Evolutionary conservation across 2,329 filamentous ascomycete species (phyloP).

Genomic region (Phyllosticta paracitricarpa): DNA sequence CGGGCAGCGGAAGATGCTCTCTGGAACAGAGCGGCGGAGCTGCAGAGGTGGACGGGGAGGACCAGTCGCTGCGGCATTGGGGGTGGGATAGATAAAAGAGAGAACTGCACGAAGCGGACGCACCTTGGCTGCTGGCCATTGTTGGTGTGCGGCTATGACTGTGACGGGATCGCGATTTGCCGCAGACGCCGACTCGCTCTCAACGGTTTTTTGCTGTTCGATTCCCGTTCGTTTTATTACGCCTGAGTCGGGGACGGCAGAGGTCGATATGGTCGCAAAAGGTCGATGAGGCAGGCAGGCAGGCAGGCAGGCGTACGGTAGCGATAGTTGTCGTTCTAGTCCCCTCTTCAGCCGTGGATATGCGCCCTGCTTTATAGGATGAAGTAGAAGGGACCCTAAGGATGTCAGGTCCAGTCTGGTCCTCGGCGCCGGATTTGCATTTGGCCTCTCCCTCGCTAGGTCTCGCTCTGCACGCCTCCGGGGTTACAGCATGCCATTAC

Average conservation of each 20-base stretch:
- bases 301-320: no score
- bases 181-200: slow-evolving; percentile 4
- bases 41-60: slow-evolving; percentile 1
- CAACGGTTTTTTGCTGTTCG: slow-evolving; percentile 7
- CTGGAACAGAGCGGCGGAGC: background rate
- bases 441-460: background rate
- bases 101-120: background rate
- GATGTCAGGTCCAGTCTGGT: background rate
- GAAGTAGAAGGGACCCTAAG: background rate
- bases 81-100: background rate
- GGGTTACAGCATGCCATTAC: background rate
- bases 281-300: no score
- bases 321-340: background rate
- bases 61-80: background rate
- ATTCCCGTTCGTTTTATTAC: background rate
- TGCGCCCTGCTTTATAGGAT: background rate
- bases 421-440: background rate
- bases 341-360: background rate
- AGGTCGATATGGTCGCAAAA: background rate
- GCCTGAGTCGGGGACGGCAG: background rate
- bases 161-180: slow-evolving; percentile 1
- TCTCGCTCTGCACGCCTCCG: background rate
- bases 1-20: slow-evolving; percentile 6
- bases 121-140: background rate
- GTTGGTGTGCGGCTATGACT: slow-evolving; percentile 3